These are phyloP conservation scores for Aspergillus cavernicola DNA, from an alignment of 495 filamentous ascomycete genomes.

Conservation along the genomic window DNA sequence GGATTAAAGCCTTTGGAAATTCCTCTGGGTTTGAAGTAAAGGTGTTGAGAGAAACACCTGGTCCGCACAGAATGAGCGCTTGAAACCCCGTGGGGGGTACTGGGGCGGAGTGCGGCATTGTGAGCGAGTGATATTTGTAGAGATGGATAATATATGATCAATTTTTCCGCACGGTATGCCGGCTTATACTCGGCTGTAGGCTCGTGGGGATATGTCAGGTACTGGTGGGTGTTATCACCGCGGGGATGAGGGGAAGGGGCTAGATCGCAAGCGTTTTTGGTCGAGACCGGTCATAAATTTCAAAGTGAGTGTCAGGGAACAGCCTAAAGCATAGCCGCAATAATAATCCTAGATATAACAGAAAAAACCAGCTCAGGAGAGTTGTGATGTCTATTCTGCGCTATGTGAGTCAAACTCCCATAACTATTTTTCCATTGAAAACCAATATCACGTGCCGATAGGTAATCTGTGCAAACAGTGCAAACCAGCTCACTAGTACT, in stretches of 20 bases:
- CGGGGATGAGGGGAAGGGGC: slow-evolving; percentile 10
- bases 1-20: slow-evolving; percentile 84
- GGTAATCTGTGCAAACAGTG: slow-evolving; percentile 7
- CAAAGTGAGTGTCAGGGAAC: background rate
- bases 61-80: slow-evolving; percentile 88
- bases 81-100: slow-evolving; percentile 81
- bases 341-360: background rate
- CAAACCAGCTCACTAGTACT: slow-evolving; percentile 1
- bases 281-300: background rate
- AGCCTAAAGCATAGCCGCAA: background rate
- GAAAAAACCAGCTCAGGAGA: background rate
- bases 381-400: background rate
- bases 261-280: background rate
- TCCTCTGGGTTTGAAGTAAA: slow-evolving; percentile 89
- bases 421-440: slow-evolving; percentile 6
- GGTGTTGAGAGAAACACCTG: slow-evolving; percentile 84
- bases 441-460: slow-evolving; percentile 10
- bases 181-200: too few species aligned
- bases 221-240: background rate
- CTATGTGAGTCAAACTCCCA: slow-evolving; percentile 4
- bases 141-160: too few species aligned
- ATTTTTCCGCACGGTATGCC: too few species aligned
- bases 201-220: background rate
- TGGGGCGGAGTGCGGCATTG: slow-evolving; percentile 29
- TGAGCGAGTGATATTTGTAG: background rate